These are phyloP conservation scores for Apiospora aurea DNA, from an alignment of 2,329 filamentous ascomycete species.

Conservation along the genomic window DNA sequence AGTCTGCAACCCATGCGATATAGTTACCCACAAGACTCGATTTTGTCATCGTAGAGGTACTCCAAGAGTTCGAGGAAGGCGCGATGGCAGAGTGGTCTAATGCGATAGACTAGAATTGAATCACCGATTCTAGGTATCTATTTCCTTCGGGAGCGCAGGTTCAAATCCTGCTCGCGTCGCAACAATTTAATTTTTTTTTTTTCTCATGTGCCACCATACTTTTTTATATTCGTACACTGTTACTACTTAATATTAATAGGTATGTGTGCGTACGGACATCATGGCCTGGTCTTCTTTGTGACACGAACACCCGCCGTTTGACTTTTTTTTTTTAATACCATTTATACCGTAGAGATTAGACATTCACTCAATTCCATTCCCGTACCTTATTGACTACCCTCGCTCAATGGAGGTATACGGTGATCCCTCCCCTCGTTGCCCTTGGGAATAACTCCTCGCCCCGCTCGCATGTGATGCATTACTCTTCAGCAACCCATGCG, in stretches of 20 bases:
- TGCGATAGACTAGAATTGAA: constrained; percentile 15
- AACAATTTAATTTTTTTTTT: neutral
- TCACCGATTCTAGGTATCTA: constrained; percentile 1
- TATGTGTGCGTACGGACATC: too few species aligned
- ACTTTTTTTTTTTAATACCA: too few species aligned
- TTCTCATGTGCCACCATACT: too few species aligned
- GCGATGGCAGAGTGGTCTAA: constrained; percentile 18
- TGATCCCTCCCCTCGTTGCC: too few species aligned
- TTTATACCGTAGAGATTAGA: too few species aligned
- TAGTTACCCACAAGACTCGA: neutral
- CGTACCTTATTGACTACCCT: neutral
- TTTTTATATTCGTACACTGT: too few species aligned
- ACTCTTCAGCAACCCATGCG: neutral
- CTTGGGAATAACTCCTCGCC: neutral
- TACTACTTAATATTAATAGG: too few species aligned
- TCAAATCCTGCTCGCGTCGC: constrained; percentile 19
- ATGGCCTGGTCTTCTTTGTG: too few species aligned
- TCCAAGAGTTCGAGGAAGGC: neutral
- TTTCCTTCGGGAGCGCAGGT: constrained; percentile 18
- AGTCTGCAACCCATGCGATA: neutral
- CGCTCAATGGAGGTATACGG: neutral
- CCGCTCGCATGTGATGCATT: neutral
- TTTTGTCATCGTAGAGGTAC: neutral
- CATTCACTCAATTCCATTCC: neutral
- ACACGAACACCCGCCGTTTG: too few species aligned